Conservation (phyloP, 2,329 filamentous ascomycete species). For the Scolecobasidium constrictum region DNA sequence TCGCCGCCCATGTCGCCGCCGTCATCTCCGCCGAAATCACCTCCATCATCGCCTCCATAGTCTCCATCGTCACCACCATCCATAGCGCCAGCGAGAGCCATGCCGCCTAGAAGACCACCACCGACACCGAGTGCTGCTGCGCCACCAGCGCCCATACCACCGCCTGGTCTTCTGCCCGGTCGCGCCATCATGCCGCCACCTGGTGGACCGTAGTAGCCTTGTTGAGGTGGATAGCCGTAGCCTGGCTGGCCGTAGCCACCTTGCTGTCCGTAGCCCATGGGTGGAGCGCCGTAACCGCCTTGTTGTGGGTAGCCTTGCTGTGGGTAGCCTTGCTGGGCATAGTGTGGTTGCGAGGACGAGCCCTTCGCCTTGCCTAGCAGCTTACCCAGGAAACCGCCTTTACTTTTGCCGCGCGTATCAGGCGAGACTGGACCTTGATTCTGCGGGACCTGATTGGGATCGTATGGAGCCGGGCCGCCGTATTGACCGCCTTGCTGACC, state of each 20-base stretch:
- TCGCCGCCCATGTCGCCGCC: too few species aligned
- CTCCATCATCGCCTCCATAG: conserved; percentile 17
- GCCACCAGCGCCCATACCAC: conserved; percentile 57
- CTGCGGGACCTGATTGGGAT: conserved; percentile 12
- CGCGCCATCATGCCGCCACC: conserved; percentile 18
- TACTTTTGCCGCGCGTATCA: conserved; percentile 26
- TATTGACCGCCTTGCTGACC: conserved; percentile 17
- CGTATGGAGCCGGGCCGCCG: conserved; percentile 19
- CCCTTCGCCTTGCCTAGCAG: conserved; percentile 35
- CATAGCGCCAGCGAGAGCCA: conserved; percentile 57
- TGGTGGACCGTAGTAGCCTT: conserved; percentile 17
- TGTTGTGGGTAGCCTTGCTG: conserved; percentile 16
- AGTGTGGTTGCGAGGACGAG: conserved; percentile 8
- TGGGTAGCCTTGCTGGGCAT: conserved; percentile 14
- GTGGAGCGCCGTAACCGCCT: conserved; percentile 14
- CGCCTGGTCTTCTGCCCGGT: conserved; percentile 33
- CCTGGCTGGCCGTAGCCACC: not conserved
- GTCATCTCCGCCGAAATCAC: conserved; percentile 18
- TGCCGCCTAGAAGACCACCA: conserved; percentile 70
- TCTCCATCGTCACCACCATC: conserved; percentile 15
- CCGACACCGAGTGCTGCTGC: conserved; percentile 70
- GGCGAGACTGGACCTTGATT: conserved; percentile 19
- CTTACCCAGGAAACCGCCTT: conserved; percentile 40
- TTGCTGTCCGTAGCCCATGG: not conserved
- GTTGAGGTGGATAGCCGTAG: conserved; percentile 13